These are phyloP conservation scores for Telfairia occidentalis DNA, from an alignment of 331 rosid genomes.

Conservation along the genomic window DNA sequence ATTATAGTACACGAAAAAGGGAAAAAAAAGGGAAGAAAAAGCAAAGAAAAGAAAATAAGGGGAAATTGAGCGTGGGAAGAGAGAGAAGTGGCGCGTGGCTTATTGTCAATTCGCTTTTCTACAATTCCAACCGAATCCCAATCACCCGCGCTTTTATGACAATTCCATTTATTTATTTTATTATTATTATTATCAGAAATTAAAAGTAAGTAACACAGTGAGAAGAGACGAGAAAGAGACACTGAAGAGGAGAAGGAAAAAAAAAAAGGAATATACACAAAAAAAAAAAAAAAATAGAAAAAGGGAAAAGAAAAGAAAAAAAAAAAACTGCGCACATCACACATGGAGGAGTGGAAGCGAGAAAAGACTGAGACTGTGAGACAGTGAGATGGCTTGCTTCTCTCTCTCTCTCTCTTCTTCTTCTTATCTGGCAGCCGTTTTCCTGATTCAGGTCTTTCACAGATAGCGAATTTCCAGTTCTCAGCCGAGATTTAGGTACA, in stretches of 20 bases:
- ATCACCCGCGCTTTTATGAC: conserved; percentile 17
- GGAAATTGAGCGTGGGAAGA: neutral
- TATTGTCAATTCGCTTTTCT: neutral
- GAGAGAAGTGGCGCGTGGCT: neutral
- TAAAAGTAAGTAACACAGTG: neutral
- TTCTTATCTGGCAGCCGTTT: conserved; percentile 7
- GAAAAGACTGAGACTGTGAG: conserved; percentile 26
- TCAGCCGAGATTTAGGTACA: neutral
- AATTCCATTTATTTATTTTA: neutral
- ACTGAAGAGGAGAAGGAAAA: neutral
- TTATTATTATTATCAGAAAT: neutral
- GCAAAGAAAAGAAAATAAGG: neutral
- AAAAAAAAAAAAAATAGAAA: neutral
- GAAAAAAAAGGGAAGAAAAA: neutral
- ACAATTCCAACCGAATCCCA: conserved; percentile 4
- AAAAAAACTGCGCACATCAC: conserved; percentile 18
- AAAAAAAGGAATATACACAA: neutral
- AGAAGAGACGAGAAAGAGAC: neutral
- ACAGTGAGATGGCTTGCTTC: neutral
- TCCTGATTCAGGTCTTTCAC: conserved; percentile 21
- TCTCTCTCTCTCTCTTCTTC: conserved; percentile 9
- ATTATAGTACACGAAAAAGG: neutral
- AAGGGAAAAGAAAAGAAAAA: neutral
- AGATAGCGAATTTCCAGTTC: conserved; percentile 3
- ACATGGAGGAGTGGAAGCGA: conserved; percentile 31